Percentiles rank a stretch among this genome's conserved stretches.
phyloP scores from a whole-genome alignment of 208 protist genomes.

The Endotrypanum monterogeii region DNA sequence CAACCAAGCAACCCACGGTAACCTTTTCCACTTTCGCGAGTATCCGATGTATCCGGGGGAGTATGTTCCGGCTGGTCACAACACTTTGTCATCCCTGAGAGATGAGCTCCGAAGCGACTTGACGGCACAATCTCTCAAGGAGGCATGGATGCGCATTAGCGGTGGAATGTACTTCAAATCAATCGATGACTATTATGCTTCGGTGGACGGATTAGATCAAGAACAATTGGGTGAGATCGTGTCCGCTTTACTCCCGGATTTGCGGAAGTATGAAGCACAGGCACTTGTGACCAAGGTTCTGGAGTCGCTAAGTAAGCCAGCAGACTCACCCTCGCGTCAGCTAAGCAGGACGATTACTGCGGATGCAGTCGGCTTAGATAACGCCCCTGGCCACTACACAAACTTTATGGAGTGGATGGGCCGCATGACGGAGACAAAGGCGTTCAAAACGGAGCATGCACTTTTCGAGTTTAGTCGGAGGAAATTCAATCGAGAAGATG shows the following conservation, averaged over 20 bases:
- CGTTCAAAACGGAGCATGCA: constrained; percentile 90
- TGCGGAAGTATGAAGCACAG: constrained; percentile 69
- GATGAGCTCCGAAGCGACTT: constrained; percentile 82
- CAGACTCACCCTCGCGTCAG: constrained; percentile 65
- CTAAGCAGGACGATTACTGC: constrained; percentile 85
- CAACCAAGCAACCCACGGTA: constrained; percentile 79
- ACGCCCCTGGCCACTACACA: constrained; percentile 88
- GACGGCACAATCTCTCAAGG: constrained; percentile 85
- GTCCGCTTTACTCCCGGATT: constrained; percentile 72
- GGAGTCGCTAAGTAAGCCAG: constrained; percentile 77
- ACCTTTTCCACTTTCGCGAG: constrained; percentile 90
- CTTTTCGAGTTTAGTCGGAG: constrained; percentile 88
- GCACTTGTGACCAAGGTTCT: constrained; percentile 81
- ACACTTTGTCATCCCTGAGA: constrained; percentile 83
- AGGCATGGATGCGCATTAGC: constrained; percentile 89
- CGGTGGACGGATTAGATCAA: constrained; percentile 82
- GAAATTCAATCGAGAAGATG: constrained; percentile 88
- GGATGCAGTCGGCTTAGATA: constrained; percentile 84
- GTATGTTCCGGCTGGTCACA: constrained; percentile 88
- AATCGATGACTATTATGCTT: constrained; percentile 85
- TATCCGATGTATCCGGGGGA: constrained; percentile 93
- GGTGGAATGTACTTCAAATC: constrained; percentile 80
- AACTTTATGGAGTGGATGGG: constrained; percentile 94
- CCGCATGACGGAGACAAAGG: constrained; percentile 82
- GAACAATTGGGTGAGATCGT: constrained; percentile 89